phyloP scores from a whole-genome alignment of 768 basidiomycete species.

The Coprinopsis marcescibilis region DNA sequence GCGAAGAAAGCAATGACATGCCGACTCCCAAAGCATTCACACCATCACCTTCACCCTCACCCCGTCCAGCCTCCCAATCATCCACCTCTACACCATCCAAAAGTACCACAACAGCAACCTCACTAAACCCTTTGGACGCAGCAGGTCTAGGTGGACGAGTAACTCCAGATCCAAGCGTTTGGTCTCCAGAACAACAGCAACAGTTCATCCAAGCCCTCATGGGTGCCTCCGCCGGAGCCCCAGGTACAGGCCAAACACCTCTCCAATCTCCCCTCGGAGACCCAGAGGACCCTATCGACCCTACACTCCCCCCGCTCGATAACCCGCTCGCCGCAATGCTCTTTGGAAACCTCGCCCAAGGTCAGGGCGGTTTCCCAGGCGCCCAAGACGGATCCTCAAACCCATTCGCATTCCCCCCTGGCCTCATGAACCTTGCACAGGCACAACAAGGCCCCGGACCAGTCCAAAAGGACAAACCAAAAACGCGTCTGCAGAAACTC shows the following conservation, averaged over 20 bases:
- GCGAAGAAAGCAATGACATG: slow-evolving; percentile 39
- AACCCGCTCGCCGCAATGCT: slow-evolving; percentile 47
- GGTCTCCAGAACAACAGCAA: slow-evolving; percentile 64
- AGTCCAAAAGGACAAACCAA: slow-evolving; percentile 22
- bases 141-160: slow-evolving; percentile 18
- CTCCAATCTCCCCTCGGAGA: slow-evolving; percentile 20
- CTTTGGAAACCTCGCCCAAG: slow-evolving; percentile 23
- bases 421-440: no score
- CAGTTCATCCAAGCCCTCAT: slow-evolving; percentile 67
- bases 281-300: slow-evolving; percentile 20
- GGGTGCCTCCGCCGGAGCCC: slow-evolving; percentile 23
- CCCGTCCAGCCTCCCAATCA: slow-evolving; percentile 12
- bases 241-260: slow-evolving; percentile 13
- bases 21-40: slow-evolving; percentile 27
- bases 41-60: slow-evolving; percentile 9
- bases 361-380: not conserved
- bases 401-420: no score
- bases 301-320: slow-evolving; percentile 26
- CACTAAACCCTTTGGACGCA: slow-evolving; percentile 18
- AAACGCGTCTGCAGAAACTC: slow-evolving; percentile 50
- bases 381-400: slow-evolving; percentile 13
- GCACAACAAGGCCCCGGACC: no score
- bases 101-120: no score
- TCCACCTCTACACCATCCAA: slow-evolving; percentile 16
- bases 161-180: slow-evolving; percentile 49